phyloP scores from a whole-genome alignment of 306 rosid species.

The Ormosia emarginata region DNA sequence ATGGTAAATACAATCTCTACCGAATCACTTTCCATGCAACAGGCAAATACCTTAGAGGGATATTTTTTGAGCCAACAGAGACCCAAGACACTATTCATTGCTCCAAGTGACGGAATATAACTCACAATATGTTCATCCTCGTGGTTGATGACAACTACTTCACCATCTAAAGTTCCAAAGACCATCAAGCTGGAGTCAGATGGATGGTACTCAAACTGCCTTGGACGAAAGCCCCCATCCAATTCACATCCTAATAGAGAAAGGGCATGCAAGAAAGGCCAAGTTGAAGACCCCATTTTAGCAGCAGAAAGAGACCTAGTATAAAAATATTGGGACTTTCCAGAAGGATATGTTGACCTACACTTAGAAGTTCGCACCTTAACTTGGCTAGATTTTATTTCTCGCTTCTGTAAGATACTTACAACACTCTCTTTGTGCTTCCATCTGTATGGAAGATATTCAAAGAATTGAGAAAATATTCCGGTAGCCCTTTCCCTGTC shows the following conservation, averaged over 20 bases:
- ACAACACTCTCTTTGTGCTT: slow-evolving; percentile 63
- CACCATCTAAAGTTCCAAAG: slow-evolving; percentile 87
- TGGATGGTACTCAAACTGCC: slow-evolving; percentile 92
- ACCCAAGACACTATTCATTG: slow-evolving; percentile 80
- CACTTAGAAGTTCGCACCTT: slow-evolving; percentile 29
- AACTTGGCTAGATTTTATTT: slow-evolving; percentile 52
- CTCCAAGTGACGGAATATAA: slow-evolving; percentile 75
- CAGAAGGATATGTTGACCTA: slow-evolving; percentile 34
- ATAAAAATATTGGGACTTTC: slow-evolving; percentile 55
- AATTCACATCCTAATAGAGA: slow-evolving; percentile 44
- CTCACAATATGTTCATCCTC: slow-evolving; percentile 60
- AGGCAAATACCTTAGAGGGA: slow-evolving; percentile 71
- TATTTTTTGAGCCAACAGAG: slow-evolving; percentile 85
- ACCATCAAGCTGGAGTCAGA: slow-evolving; percentile 73
- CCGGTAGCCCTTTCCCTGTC: slow-evolving; percentile 62
- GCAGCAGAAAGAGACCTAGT: slow-evolving; percentile 77
- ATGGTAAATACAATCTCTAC: neutral
- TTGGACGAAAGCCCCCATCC: slow-evolving; percentile 64
- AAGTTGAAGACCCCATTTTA: slow-evolving; percentile 70
- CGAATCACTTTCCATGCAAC: neutral
- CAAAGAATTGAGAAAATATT: slow-evolving; percentile 54
- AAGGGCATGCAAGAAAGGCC: slow-evolving; percentile 73
- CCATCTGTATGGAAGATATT: slow-evolving; percentile 66
- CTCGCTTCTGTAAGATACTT: slow-evolving; percentile 62
- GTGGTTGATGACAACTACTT: slow-evolving; percentile 77